Percentiles rank a stretch among this genome's conserved stretches.
These are phyloP conservation scores for Cicer chorassanicum DNA, from an alignment of 306 rosid genomes.

Conservation along the genomic window DNA sequence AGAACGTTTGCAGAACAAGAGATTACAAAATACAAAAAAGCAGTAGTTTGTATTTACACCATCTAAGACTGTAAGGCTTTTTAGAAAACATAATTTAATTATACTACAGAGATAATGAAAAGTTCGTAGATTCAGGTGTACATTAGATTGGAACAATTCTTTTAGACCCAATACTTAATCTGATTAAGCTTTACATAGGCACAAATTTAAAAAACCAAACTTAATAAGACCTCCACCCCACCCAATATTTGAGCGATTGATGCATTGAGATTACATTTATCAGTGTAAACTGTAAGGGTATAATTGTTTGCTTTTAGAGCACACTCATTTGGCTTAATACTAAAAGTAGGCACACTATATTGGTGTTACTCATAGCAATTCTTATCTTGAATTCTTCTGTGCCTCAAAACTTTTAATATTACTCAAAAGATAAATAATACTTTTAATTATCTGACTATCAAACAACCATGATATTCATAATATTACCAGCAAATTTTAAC, in stretches of 20 bases:
- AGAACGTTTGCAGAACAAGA: constrained; percentile 7
- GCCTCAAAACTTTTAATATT: constrained; percentile 2
- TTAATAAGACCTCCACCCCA: constrained; percentile 8
- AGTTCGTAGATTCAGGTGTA: background rate
- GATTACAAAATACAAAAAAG: background rate
- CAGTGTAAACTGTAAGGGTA: background rate
- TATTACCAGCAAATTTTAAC: background rate
- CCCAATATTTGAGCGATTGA: constrained; percentile 8
- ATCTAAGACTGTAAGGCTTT: background rate
- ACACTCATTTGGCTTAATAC: background rate
- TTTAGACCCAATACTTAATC: background rate
- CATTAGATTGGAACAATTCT: background rate
- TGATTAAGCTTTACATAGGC: constrained; percentile 2
- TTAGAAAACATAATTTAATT: background rate
- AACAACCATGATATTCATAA: constrained; percentile 20
- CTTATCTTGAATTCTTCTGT: background rate
- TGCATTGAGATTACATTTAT: background rate
- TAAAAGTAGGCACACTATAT: background rate
- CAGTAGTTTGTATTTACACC: constrained; percentile 5
- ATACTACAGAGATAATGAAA: background rate
- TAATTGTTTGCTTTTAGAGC: background rate
- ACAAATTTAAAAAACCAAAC: background rate
- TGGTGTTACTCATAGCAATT: background rate
- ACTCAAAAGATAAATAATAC: background rate
- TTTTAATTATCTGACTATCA: background rate